Percentiles rank a stretch among this genome's conserved stretches.
These are phyloP conservation scores for Lophium mytilinum DNA, from an alignment of 495 filamentous ascomycete genomes.

Conservation along the genomic window DNA sequence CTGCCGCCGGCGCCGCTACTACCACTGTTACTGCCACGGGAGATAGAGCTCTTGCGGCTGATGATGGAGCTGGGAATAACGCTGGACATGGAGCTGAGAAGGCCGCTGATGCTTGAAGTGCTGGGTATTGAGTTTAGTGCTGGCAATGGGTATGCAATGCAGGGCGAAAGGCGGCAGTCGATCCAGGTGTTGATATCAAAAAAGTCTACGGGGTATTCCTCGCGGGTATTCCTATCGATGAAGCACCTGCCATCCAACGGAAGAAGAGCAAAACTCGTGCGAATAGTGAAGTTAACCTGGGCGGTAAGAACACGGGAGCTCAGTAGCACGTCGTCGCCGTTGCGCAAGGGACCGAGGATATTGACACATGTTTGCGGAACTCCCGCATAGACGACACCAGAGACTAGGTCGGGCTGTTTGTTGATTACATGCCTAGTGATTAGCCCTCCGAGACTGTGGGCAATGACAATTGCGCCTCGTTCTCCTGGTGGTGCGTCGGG, in stretches of 20 bases:
- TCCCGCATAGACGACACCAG: slow-evolving; percentile 79
- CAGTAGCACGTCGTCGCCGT: slow-evolving; percentile 83
- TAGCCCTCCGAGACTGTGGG: slow-evolving; percentile 83
- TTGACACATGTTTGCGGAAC: slow-evolving; percentile 81
- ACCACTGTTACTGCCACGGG: slow-evolving; percentile 4
- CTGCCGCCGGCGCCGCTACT: background rate
- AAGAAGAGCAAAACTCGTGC: slow-evolving; percentile 76
- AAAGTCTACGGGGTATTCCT: slow-evolving; percentile 79
- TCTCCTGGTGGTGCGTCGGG: slow-evolving; percentile 39
- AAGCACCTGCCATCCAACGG: slow-evolving; percentile 88
- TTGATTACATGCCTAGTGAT: slow-evolving; percentile 90
- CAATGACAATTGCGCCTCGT: slow-evolving; percentile 71
- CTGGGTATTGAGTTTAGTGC: slow-evolving; percentile 16
- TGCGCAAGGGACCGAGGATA: slow-evolving; percentile 81
- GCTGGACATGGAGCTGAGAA: slow-evolving; percentile 41
- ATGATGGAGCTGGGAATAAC: slow-evolving; percentile 21
- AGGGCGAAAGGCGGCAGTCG: slow-evolving; percentile 69
- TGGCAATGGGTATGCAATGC: slow-evolving; percentile 55
- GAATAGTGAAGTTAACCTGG: slow-evolving; percentile 88
- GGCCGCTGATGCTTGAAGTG: slow-evolving; percentile 25
- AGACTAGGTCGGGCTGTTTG: slow-evolving; percentile 75
- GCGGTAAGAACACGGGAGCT: slow-evolving; percentile 88
- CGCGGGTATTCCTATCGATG: slow-evolving; percentile 70
- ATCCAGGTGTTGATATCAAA: slow-evolving; percentile 75
- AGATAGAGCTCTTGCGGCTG: slow-evolving; percentile 26